phyloP scores from a whole-genome alignment of 768 basidiomycete species.

The Podaxis sp. region DNA sequence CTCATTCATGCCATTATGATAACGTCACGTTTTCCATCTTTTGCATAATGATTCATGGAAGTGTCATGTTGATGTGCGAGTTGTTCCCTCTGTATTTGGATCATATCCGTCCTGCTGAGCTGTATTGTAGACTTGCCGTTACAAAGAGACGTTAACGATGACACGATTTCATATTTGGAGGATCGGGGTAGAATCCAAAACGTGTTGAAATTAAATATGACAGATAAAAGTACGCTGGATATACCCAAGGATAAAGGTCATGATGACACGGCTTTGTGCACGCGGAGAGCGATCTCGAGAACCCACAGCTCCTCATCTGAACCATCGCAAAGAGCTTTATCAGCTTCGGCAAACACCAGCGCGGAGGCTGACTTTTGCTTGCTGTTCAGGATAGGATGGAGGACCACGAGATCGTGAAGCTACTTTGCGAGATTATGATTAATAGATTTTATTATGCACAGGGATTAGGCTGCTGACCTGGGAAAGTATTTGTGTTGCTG shows the following conservation, averaged over 20 bases:
- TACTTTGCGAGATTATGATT: constrained; percentile 24
- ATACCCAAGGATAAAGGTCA: constrained; percentile 6
- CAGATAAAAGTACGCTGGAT: not conserved
- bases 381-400: constrained; percentile 76
- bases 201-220: not conserved
- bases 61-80: not conserved
- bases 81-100: not conserved
- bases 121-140: constrained; percentile 9
- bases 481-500: constrained; percentile 80
- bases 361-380: constrained; percentile 79
- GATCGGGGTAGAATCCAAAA: not conserved
- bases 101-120: not conserved
- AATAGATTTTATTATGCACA: not conserved
- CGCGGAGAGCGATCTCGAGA: constrained; percentile 77
- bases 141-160: constrained; percentile 1
- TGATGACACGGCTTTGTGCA: constrained; percentile 59
- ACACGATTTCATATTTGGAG: constrained; percentile 3
- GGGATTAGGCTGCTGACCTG: constrained; percentile 54
- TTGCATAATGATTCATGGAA: constrained; percentile 15
- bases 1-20: constrained; percentile 21
- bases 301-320: constrained; percentile 97
- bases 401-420: constrained; percentile 87
- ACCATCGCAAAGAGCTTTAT: constrained; percentile 94
- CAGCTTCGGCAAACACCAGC: constrained; percentile 87
- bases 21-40: constrained; percentile 22